Evolutionary conservation across 192 early-diverging fungal genomes (phyloP), one percentile per base, ranked within the genome.

Genomic region (Rhizoclosmatium sp.): DNA sequence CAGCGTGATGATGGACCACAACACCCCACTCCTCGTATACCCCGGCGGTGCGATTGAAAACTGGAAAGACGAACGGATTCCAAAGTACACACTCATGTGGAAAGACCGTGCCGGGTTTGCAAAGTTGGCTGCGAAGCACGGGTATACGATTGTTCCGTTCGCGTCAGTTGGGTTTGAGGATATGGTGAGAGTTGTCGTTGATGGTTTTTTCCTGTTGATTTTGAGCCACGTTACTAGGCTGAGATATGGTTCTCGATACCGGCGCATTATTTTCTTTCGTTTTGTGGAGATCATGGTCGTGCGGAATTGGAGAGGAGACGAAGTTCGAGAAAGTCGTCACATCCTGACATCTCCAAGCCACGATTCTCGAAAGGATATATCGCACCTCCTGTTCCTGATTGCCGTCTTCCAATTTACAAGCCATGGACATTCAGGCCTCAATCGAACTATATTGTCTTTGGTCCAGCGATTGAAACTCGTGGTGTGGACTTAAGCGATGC

Each of bases 101-200:
- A 78, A 73, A 46, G 47, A 82, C 49, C 67, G 80, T 40, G 48
- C 59, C 39, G 82, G 82, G n/a, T 83, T 83, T 47, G 82, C 82
- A 9, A 45, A 49, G 42, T 31, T 83, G 19, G 82, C 82, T 1
- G 65, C 72, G 7, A 69, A 83, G 39, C 65, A 83, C 46, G 69
- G 69, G 12, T 83, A 83, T 80, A 49, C 56, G 23, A 82, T 83
- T 42, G 46, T 83, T 0, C 82, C 82, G 23, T 78, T 83, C 19
- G 68, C 76, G 23, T 23, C 31, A 23, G 60, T 81, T 54, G 82
- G 82, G 12, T 59, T 82, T 46, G 80, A 70, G 23, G 82, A 83
- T 46, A 72, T 71, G 60, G 16, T 78, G 56, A 58, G 14, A 58
- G n/a, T 65, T 49, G 19, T 76, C 0, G 0, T 31, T 0, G 31